Conservation (phyloP, 352 stramenopile genomes). For the Pythium dissimile region DNA sequence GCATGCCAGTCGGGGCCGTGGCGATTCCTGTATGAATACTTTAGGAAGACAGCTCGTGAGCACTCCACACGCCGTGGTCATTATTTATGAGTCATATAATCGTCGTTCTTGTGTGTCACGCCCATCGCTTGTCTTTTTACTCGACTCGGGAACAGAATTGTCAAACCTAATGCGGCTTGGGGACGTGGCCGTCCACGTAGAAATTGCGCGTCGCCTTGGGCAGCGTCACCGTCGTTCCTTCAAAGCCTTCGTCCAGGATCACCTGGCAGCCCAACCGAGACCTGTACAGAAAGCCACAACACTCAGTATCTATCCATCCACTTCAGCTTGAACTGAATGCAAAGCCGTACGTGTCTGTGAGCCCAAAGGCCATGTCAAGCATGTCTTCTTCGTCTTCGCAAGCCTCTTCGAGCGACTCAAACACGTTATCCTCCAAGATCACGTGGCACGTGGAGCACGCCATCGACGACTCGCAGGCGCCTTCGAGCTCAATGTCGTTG, state of each 20-base stretch:
- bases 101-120: neutral
- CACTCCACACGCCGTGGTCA: neutral
- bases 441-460: slow-evolving; percentile 99
- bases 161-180: slow-evolving; percentile 93
- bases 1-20: neutral
- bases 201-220: slow-evolving; percentile 98
- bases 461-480: slow-evolving; percentile 92
- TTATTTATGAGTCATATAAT: neutral
- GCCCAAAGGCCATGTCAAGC: slow-evolving; percentile 98
- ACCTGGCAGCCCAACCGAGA: slow-evolving; percentile 92
- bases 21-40: neutral
- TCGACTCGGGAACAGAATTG: too few species aligned
- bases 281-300: too few species aligned
- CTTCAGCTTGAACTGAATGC: too few species aligned
- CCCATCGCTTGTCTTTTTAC: neutral
- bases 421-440: slow-evolving; percentile 93
- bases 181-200: slow-evolving; percentile 98
- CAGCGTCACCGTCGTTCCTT: slow-evolving; percentile 87
- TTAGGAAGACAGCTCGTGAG: neutral
- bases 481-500: slow-evolving; percentile 94
- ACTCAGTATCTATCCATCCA: too few species aligned
- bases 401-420: slow-evolving; percentile 87
- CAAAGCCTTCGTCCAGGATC: slow-evolving; percentile 90
- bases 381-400: slow-evolving; percentile 99
- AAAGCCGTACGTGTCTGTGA: slow-evolving; percentile 90